Base-by-base conservation (phyloP, 257 asterid species). In the Nicotiana otophora region DNA sequence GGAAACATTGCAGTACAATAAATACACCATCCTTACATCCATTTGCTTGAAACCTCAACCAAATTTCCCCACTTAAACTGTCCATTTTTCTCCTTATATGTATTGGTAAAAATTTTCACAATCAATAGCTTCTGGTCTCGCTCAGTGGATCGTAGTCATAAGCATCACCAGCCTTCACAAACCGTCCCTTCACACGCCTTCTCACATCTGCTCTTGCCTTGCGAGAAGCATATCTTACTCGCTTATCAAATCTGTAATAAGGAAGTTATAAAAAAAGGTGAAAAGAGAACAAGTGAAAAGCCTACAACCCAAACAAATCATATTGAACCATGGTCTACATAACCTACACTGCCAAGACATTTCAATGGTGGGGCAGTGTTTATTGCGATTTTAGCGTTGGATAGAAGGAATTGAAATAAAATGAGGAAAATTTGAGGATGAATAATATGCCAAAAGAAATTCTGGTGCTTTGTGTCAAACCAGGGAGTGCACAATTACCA, bases 201-300 rank as follows among this genome's bases (percentile, higher is more conserved):
- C 99, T 89, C 66, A 93, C 94, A 80, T 96, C 99, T 82, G 99
- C 99, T 89, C 98, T 93, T 69, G 94, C 97, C 92, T 96, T 96
- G 84, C 98, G 98, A 60, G 98, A 93, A 51, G 78, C 98, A 34
- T 94, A 96, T 84, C 99, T 91, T 74, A 96, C 98, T 86, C 89
- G 93, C 94, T 96, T 96, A 82, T 94, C 97, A 51, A 96, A 94
- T 72, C 98, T 96, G 85, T 68, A 77, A 76, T 65, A 82, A 74
- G 26, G 33, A 0, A 53, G 8, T 81, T 62, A 17, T 42, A 81
- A 66, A 76, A 61, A 60, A 66, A 36, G 36, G 28, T 62, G 19
- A 17, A 51, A 85, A 68, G 54, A 26, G 26, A 19, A 20, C 20
- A 28, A 42, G 53, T 48, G 42, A 58, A 33, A 42, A 81, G 63